Evolutionary conservation across 2,329 filamentous ascomycete genomes (phyloP), one percentile per base, ranked within the genome.

Genomic region (Coleophoma eucalyptorum): DNA sequence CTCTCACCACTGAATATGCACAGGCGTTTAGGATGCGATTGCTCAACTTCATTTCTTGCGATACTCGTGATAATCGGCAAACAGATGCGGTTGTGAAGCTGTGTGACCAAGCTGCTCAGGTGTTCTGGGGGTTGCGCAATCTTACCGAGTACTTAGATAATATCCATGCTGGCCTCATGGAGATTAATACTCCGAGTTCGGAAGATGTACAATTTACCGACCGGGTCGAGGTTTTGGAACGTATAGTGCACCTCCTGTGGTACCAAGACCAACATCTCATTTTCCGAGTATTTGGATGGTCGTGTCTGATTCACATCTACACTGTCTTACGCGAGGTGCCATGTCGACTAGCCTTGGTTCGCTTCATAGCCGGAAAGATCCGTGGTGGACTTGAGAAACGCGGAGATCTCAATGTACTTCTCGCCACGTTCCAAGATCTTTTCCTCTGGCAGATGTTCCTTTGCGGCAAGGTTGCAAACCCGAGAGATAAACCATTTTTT

Each of bases 381-480:
- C 57, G 51, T 19, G 4, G 19, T n/a, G 41, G 47, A 4, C 33
- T 60, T 18, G 56, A 58, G 49, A n/a, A 40, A 8, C 52, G 51
- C 26, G 15, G 46, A 5, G 54, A 56, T 13, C 52, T 60, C n/a
- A 60, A 54, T 50, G 52, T 60, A 34, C 54, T 60, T 10, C 46
- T 60, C 4, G 58, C 54, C 37, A 60, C 58, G 5, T 60, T 60
- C 40, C 57, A 52, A 40, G 57, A 59, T 46, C 41, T 59, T n/a
- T 34, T 60, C n/a, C 49, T 60, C 5, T 60, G 58, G 58, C 46
- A 56, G 42, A 55, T 60, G 53, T 58, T 60, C 32, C 33, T 58
- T 2, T 58, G 56, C 46, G 58, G 58, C 15, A 34, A 49, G 21
- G 56, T 57, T 5, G 58, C 58, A 35, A 50, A 58, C 47, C 21